A percentile compares a stretch with the other conserved stretches of the same genome.
phyloP scores from a whole-genome alignment of 2,329 filamentous ascomycete genomes.

The Penicillium glabrum region DNA sequence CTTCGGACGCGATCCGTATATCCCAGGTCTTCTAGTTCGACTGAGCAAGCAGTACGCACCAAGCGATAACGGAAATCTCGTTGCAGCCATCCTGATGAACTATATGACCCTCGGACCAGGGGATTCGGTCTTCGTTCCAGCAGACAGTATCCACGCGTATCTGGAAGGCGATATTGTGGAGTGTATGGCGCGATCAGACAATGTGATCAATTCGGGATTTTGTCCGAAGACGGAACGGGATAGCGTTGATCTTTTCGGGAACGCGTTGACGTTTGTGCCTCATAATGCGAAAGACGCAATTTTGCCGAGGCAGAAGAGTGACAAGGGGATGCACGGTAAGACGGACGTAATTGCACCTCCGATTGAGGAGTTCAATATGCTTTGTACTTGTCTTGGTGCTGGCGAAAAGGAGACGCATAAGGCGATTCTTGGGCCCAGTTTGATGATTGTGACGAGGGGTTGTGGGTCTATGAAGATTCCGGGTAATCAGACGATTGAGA shows the following conservation, averaged over 20 bases:
- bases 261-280: constrained; percentile 63
- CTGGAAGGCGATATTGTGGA: constrained; percentile 73
- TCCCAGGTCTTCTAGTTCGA: constrained; percentile 64
- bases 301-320: constrained; percentile 51
- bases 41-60: constrained; percentile 64
- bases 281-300: constrained; percentile 59
- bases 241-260: constrained; percentile 62
- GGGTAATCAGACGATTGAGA: constrained; percentile 49
- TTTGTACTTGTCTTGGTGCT: constrained; percentile 57
- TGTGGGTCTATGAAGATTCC: constrained; percentile 57
- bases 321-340: constrained; percentile 57
- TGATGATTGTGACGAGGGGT: constrained; percentile 64
- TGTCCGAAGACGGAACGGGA: constrained; percentile 67
- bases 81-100: constrained; percentile 74
- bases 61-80: constrained; percentile 65
- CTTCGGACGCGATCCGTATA: constrained; percentile 57
- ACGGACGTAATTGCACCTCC: constrained; percentile 66
- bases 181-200: constrained; percentile 75
- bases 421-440: constrained; percentile 59
- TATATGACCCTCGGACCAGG: constrained; percentile 65
- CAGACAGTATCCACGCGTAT: constrained; percentile 73
- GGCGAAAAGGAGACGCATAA: constrained; percentile 61
- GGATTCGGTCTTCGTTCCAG: constrained; percentile 68
- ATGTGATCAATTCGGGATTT: constrained; percentile 73
- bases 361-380: constrained; percentile 70